Evolutionary conservation across 306 rosid genomes (phyloP).

Genomic region (Herpetospermum pedunculosum): DNA sequence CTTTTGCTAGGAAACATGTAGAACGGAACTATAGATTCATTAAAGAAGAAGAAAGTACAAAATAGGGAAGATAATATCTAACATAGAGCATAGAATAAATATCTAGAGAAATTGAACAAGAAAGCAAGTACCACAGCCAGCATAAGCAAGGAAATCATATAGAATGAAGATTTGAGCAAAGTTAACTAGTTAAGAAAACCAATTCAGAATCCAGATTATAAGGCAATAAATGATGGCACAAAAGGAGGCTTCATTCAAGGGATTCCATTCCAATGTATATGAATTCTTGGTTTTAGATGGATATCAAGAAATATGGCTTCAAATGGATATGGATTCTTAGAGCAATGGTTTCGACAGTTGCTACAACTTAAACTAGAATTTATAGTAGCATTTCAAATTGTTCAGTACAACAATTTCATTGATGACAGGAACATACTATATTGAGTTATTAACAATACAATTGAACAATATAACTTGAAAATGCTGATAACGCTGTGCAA

Average conservation of each 20-base stretch:
- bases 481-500: neutral
- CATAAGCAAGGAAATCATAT: neutral
- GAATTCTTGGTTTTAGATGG: neutral
- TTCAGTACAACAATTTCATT: neutral
- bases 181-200: neutral
- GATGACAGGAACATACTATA: neutral
- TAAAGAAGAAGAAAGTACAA: neutral
- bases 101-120: neutral
- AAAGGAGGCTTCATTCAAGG: neutral
- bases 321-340: neutral
- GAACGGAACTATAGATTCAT: neutral
- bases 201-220: neutral
- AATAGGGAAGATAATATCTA: neutral
- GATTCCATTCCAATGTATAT: neutral
- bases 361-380: neutral
- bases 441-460: neutral
- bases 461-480: neutral
- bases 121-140: neutral
- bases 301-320: neutral
- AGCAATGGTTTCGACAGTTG: neutral
- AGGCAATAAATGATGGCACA: neutral
- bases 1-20: neutral
- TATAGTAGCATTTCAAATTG: neutral
- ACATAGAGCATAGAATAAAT: neutral
- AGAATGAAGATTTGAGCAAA: neutral